Conservation (phyloP, 192 early-diverging fungal species). For the Martensiomyces pterosporus region DNA sequence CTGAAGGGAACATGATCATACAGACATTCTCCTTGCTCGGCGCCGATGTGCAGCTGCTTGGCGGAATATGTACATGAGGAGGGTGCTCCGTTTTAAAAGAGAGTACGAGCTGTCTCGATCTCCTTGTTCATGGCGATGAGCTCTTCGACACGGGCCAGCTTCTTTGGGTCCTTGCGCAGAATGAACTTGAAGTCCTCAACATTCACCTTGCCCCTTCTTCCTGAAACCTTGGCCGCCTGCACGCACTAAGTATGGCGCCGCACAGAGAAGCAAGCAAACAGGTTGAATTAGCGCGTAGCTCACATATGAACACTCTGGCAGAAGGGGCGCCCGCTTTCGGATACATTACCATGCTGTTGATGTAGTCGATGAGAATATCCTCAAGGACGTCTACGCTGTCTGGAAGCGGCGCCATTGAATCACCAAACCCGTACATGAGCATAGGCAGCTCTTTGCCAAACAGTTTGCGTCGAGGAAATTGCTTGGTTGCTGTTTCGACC, state of each 20-base stretch:
- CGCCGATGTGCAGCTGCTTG: too few species aligned
- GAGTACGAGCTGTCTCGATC: conserved; percentile 32
- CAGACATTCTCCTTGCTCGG: too few species aligned
- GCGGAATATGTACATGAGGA: too few species aligned
- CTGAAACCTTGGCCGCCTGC: conserved; percentile 35
- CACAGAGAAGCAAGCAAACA: too few species aligned
- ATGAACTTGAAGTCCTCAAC: conserved; percentile 49
- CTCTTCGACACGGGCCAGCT: conserved; percentile 46
- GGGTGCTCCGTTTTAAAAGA: too few species aligned
- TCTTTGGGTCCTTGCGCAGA: conserved; percentile 49
- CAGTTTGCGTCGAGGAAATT: conserved; percentile 42
- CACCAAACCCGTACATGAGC: conserved; percentile 49
- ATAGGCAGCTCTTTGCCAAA: conserved; percentile 39
- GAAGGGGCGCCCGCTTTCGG: too few species aligned
- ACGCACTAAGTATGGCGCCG: too few species aligned
- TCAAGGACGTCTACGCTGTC: conserved; percentile 47
- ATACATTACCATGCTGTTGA: conserved; percentile 41
- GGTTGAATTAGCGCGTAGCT: too few species aligned
- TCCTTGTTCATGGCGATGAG: conserved; percentile 50
- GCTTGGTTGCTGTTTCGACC: conserved; percentile 38
- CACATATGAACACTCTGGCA: too few species aligned
- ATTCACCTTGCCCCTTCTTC: conserved; percentile 19
- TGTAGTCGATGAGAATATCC: conserved; percentile 47
- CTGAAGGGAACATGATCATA: too few species aligned
- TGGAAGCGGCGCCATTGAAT: conserved; percentile 19